Evolutionary conservation across 2,329 filamentous ascomycete species (phyloP).

Genomic region (Elsinoe fawcettii): DNA sequence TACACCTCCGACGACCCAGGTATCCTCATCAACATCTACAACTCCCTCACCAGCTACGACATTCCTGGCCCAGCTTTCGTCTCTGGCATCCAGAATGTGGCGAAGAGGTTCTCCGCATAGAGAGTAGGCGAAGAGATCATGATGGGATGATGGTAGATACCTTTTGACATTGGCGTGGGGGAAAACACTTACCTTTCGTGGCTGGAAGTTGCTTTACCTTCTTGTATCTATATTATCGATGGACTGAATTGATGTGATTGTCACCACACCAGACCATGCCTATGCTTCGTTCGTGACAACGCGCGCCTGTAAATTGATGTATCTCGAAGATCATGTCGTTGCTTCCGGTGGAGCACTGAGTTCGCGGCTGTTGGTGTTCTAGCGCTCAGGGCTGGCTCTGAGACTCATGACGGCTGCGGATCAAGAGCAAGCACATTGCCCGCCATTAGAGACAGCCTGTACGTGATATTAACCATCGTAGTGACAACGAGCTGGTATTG

Average conservation of each 20-base stretch:
- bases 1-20: conserved; percentile 53
- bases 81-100: conserved; percentile 10
- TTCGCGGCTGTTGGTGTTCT: neutral
- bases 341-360: neutral
- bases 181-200: neutral
- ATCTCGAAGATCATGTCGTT: neutral
- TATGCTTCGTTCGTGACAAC: no score
- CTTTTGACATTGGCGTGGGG: neutral
- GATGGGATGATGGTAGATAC: neutral
- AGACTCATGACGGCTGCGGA: neutral
- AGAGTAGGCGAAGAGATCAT: neutral
- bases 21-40: conserved; percentile 54
- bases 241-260: conserved; percentile 6
- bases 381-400: neutral
- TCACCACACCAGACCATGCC: no score
- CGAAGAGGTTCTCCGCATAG: neutral
- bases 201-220: neutral
- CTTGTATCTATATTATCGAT: conserved; percentile 4
- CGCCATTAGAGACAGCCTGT: neutral
- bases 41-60: conserved; percentile 37
- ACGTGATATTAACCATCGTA: neutral
- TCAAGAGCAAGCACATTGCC: neutral
- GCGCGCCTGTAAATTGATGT: no score
- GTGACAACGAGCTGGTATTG: neutral
- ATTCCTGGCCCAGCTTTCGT: conserved; percentile 45